Conservation (phyloP, 371 early-diverging fungal genomes). For the Nematocida sp. region DNA sequence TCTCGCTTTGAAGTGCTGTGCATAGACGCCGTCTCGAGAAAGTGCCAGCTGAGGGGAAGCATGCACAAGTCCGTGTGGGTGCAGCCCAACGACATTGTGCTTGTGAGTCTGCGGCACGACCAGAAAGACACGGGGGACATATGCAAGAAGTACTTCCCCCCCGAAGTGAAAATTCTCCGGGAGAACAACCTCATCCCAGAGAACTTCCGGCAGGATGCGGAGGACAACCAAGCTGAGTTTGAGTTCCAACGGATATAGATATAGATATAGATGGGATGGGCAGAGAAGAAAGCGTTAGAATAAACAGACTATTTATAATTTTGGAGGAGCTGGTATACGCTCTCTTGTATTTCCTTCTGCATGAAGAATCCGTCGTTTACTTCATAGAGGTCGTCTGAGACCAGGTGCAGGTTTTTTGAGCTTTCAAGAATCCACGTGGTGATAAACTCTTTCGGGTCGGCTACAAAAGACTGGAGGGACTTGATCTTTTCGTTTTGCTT, state of each 20-base stretch:
- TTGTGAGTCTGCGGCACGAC: slow-evolving; percentile 84
- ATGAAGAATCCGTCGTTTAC: slow-evolving; percentile 57
- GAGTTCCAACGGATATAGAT: slow-evolving; percentile 36
- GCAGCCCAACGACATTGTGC: slow-evolving; percentile 82
- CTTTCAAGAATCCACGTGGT: slow-evolving; percentile 57
- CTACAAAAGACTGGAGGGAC: slow-evolving; percentile 49
- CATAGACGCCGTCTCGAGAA: slow-evolving; percentile 79
- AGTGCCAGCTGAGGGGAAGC: slow-evolving; percentile 90
- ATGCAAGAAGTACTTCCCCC: slow-evolving; percentile 86
- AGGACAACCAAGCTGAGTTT: slow-evolving; percentile 49
- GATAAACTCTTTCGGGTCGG: slow-evolving; percentile 61
- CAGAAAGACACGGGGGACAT: slow-evolving; percentile 92
- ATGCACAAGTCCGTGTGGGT: slow-evolving; percentile 91
- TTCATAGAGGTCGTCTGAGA: slow-evolving; percentile 46
- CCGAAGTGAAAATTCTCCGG: slow-evolving; percentile 89
- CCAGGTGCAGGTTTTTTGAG: slow-evolving; percentile 45
- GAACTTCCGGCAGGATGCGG: slow-evolving; percentile 49
- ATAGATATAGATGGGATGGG: too few relatives aligned
- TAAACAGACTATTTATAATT: slow-evolving; percentile 51
- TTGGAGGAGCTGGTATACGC: slow-evolving; percentile 59
- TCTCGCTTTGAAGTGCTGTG: slow-evolving; percentile 85
- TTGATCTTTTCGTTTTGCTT: slow-evolving; percentile 51
- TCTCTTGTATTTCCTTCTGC: slow-evolving; percentile 57
- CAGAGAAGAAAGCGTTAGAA: too few relatives aligned
- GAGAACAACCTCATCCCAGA: slow-evolving; percentile 91